These are phyloP conservation scores for Tieghemostelium lacteum DNA, from an alignment of 78 protist species.

Conservation along the genomic window DNA sequence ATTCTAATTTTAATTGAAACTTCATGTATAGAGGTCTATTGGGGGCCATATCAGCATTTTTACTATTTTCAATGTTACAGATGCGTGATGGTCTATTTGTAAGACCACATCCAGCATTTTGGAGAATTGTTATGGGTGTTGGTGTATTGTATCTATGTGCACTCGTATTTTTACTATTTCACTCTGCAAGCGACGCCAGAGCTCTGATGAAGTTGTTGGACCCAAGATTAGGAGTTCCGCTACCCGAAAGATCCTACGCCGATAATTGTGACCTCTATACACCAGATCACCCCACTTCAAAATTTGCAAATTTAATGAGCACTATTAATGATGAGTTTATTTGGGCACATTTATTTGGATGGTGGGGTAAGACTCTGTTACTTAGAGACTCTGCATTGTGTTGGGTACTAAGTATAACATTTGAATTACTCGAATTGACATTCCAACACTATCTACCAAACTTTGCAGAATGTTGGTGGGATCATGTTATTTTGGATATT, in stretches of 20 bases:
- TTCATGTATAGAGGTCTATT: conserved; percentile 76
- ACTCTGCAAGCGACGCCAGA: conserved; percentile 82
- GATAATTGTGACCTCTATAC: conserved; percentile 86
- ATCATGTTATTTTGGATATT: conserved; percentile 89
- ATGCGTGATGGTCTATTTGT: conserved; percentile 86
- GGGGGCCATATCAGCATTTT: conserved; percentile 74
- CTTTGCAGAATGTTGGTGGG: conserved; percentile 97
- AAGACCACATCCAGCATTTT: conserved; percentile 94
- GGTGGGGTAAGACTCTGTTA: conserved; percentile 88
- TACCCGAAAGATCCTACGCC: conserved; percentile 88
- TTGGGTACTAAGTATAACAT: conserved; percentile 72
- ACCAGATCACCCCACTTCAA: conserved; percentile 74
- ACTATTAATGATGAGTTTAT: conserved; percentile 86
- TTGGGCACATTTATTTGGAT: conserved; percentile 92
- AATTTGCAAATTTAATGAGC: conserved; percentile 35
- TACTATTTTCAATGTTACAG: conserved; percentile 78
- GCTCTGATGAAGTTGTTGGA: conserved; percentile 68
- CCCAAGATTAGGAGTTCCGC: conserved; percentile 66
- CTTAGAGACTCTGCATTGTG: conserved; percentile 78
- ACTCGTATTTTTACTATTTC: conserved; percentile 87
- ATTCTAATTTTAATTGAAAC: too few species aligned
- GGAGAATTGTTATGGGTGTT: conserved; percentile 90
- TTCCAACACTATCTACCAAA: conserved; percentile 89
- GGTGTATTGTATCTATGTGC: conserved; percentile 85
- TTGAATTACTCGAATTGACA: conserved; percentile 89